phyloP scores from a whole-genome alignment of 2,329 filamentous ascomycete genomes.

The Hortaea werneckii region DNA sequence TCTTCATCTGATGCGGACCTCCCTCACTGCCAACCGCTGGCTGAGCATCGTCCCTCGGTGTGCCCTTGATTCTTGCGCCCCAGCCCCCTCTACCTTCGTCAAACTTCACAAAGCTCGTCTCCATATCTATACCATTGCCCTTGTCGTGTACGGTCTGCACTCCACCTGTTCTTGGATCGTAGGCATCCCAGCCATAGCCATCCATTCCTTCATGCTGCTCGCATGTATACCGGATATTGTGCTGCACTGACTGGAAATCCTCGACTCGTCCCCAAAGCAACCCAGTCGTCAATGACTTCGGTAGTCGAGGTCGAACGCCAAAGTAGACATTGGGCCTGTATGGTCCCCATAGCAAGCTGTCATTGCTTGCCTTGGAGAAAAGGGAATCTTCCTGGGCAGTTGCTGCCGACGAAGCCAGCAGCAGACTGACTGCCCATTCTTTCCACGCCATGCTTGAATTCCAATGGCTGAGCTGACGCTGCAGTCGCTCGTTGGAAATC shows the following conservation, averaged over 20 bases:
- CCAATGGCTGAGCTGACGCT: neutral
- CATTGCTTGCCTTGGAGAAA: constrained; percentile 49
- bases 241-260: constrained; percentile 62
- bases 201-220: constrained; percentile 90
- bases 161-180: constrained; percentile 79
- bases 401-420: constrained; percentile 13
- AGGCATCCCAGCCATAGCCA: constrained; percentile 97
- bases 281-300: constrained; percentile 70
- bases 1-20: constrained; percentile 49
- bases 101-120: constrained; percentile 87
- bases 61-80: constrained; percentile 79
- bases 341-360: constrained; percentile 88
- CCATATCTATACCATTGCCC: constrained; percentile 79
- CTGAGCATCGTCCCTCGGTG: constrained; percentile 58
- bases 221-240: constrained; percentile 82
- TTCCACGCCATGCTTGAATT: constrained; percentile 12
- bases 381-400: constrained; percentile 14
- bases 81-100: constrained; percentile 69
- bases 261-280: constrained; percentile 86
- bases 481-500: constrained; percentile 1
- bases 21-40: constrained; percentile 19
- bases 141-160: constrained; percentile 84
- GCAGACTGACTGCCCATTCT: constrained; percentile 11
- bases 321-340: constrained; percentile 94
- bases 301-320: constrained; percentile 71